Conservation (phyloP, 2,329 filamentous ascomycete genomes). For the Macroventuria anomochaeta region DNA sequence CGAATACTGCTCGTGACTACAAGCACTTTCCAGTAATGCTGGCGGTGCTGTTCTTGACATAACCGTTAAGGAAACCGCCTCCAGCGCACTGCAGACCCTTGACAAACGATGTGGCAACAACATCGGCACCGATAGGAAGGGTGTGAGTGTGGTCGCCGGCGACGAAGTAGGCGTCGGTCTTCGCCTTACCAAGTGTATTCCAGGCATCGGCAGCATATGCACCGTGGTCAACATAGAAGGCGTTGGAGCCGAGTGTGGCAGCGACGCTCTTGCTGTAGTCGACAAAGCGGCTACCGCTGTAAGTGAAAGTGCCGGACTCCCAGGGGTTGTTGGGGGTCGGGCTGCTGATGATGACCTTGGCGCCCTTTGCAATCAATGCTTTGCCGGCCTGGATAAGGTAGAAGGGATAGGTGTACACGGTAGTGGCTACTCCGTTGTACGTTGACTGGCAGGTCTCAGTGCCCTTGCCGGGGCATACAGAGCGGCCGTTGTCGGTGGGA, state of each 20-base stretch:
- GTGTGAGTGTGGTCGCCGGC: constrained; percentile 70
- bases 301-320: constrained; percentile 62
- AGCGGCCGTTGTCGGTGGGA: constrained; percentile 65
- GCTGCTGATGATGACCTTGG: constrained; percentile 64
- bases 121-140: constrained; percentile 61
- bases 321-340: constrained; percentile 70
- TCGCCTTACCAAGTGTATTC: constrained; percentile 56
- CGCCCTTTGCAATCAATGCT: constrained; percentile 61
- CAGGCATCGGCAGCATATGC: constrained; percentile 63
- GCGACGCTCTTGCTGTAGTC: constrained; percentile 59
- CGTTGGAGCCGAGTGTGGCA: constrained; percentile 53
- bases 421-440: constrained; percentile 61
- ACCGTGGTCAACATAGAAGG: constrained; percentile 65
- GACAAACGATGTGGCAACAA: constrained; percentile 64
- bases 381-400: constrained; percentile 66
- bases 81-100: constrained; percentile 62
- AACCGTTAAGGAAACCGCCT: constrained; percentile 51
- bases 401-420: constrained; percentile 65
- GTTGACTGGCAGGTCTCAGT: constrained; percentile 60
- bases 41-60: constrained; percentile 46
- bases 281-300: constrained; percentile 61
- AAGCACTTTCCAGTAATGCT: constrained; percentile 42
- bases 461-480: constrained; percentile 64
- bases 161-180: constrained; percentile 60
- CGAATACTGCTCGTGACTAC: no score